A percentile compares a stretch with the other conserved stretches of the same genome.
phyloP scores from a whole-genome alignment of 331 rosid species.

The Quercus phellos region DNA sequence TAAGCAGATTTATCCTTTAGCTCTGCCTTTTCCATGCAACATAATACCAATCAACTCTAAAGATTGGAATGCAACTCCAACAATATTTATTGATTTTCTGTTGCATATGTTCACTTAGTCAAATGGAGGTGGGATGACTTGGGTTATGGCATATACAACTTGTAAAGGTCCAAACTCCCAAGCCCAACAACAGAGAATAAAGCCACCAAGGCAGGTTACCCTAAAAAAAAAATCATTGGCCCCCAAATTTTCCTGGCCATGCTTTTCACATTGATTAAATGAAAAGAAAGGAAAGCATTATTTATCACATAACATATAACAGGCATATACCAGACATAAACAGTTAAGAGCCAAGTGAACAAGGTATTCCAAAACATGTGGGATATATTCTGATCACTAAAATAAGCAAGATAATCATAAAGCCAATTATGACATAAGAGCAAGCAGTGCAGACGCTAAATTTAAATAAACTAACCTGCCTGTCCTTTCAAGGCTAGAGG shows the following conservation, averaged over 20 bases:
- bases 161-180: not conserved
- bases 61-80: not conserved
- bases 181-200: not conserved
- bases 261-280: not conserved
- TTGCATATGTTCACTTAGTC: not conserved
- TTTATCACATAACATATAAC: not conserved
- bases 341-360: not conserved
- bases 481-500: constrained; percentile 74
- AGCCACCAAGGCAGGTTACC: not conserved
- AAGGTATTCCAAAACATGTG: not conserved
- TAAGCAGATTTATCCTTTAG: not conserved
- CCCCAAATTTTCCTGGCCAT: not conserved
- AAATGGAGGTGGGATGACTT: not conserved
- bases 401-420: not conserved
- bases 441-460: not conserved
- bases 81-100: not conserved
- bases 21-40: not conserved
- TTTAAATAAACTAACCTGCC: constrained; percentile 51
- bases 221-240: not conserved
- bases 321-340: not conserved
- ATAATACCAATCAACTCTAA: not conserved
- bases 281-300: not conserved
- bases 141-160: not conserved
- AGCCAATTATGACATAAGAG: not conserved
- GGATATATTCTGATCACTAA: not conserved